A percentile compares a stretch with the other conserved stretches of the same genome.
These are phyloP conservation scores for Isatis lusitanica DNA, from an alignment of 441 rosid genomes.

Conservation along the genomic window DNA sequence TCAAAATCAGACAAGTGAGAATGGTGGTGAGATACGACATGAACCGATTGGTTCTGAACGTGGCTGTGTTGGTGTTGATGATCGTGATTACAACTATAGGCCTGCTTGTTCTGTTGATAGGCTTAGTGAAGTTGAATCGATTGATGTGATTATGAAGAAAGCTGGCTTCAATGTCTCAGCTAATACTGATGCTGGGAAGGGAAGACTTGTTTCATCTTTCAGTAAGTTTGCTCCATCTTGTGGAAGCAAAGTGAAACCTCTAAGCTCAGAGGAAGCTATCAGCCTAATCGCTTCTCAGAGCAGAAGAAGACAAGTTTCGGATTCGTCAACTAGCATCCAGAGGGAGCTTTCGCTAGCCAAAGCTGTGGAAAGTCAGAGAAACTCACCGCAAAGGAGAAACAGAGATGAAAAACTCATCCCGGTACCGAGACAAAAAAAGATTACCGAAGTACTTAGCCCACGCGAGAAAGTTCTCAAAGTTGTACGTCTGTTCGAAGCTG, in stretches of 20 bases:
- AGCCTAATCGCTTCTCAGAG: conserved; percentile 19
- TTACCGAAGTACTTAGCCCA: neutral
- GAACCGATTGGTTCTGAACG: neutral
- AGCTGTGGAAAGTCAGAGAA: no score
- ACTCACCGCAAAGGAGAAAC: conserved; percentile 1
- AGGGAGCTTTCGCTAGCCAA: no score
- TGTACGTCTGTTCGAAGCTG: conserved; percentile 43
- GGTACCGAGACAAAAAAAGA: neutral
- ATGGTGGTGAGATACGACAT: neutral
- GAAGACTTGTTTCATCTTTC: conserved; percentile 38
- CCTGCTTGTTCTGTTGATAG: neutral
- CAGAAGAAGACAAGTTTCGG: conserved; percentile 9
- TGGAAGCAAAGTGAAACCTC: conserved; percentile 45
- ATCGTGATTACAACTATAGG: neutral
- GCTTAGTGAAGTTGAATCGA: neutral
- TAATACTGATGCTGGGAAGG: neutral
- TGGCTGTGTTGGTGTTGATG: neutral
- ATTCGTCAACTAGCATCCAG: conserved; percentile 5
- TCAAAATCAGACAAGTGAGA: neutral
- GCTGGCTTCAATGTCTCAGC: conserved; percentile 9
- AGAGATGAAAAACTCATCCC: conserved; percentile 16
- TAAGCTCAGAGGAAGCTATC: conserved; percentile 26
- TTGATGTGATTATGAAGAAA: conserved; percentile 13
- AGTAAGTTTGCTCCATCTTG: conserved; percentile 46
- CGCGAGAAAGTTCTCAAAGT: conserved; percentile 3